These are phyloP conservation scores for Chimonanthus salicifolius DNA, from an alignment of 164 flowering plant species.

Conservation along the genomic window DNA sequence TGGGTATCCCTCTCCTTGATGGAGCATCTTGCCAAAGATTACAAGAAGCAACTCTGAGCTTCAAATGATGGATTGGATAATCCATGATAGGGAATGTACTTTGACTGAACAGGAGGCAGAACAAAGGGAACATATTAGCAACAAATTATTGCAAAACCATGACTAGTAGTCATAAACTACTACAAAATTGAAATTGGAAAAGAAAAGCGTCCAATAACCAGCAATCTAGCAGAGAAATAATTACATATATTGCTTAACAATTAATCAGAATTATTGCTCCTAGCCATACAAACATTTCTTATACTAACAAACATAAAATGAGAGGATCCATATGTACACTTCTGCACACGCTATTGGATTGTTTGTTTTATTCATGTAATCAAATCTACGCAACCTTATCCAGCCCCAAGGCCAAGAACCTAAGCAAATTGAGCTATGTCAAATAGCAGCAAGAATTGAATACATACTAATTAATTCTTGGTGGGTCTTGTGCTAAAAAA, in stretches of 20 bases:
- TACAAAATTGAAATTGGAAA: not conserved
- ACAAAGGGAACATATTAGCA: not conserved
- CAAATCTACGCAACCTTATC: not conserved
- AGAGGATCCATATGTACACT: not conserved
- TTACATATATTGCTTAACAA: not conserved
- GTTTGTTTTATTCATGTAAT: no score
- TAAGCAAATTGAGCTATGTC: not conserved
- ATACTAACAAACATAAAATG: not conserved
- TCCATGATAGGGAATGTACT: constrained; percentile 45
- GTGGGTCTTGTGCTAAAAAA: no score
- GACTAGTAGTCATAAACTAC: not conserved
- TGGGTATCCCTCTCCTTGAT: constrained; percentile 15
- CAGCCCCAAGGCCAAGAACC: not conserved
- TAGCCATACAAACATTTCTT: not conserved
- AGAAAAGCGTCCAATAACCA: not conserved
- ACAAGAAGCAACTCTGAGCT: constrained; percentile 51
- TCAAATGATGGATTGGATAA: constrained; percentile 35
- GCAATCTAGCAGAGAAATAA: not conserved
- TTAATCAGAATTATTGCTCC: not conserved
- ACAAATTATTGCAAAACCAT: not conserved
- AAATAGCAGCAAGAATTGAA: not conserved
- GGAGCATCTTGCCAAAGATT: constrained; percentile 50
- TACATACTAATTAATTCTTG: no score
- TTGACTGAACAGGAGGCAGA: constrained; percentile 29
- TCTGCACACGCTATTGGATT: not conserved